Conservation (phyloP, 2,329 filamentous ascomycete species). For the Hymenoscyphus repandus region DNA sequence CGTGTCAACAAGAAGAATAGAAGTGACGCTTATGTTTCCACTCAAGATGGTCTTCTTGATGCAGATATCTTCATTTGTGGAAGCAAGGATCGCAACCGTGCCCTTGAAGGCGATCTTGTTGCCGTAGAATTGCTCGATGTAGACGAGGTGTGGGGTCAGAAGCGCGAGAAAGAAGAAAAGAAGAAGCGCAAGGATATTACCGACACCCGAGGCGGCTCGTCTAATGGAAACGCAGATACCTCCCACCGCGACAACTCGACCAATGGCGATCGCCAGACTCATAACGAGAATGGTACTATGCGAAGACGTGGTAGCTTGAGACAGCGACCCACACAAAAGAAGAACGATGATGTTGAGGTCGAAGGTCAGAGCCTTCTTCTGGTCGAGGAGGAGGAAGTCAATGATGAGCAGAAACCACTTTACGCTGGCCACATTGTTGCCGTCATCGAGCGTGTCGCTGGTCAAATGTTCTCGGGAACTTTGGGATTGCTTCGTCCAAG, state of each 20-base stretch:
- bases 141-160: conserved; percentile 97
- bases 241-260: conserved; percentile 48
- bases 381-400: conserved; percentile 98
- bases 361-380: conserved; percentile 95
- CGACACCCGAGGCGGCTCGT: conserved; percentile 77
- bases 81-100: conserved; percentile 97
- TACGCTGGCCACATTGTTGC: conserved; percentile 97
- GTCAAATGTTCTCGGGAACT: conserved; percentile 98
- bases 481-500: conserved; percentile 90
- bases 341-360: conserved; percentile 98
- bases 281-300: conserved; percentile 72
- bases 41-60: conserved; percentile 78
- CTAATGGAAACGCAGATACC: conserved; percentile 63
- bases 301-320: conserved; percentile 90
- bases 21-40: conserved; percentile 96
- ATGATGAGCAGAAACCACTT: conserved; percentile 93
- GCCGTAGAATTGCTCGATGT: conserved; percentile 95
- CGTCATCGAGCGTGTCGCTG: conserved; percentile 92
- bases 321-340: conserved; percentile 97
- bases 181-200: conserved; percentile 99
- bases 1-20: conserved; percentile 99
- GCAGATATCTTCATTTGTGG: conserved; percentile 99
- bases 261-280: conserved; percentile 56
- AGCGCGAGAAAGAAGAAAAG: conserved; percentile 99
- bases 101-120: conserved; percentile 91